Percentiles rank a stretch among this genome's conserved stretches.
These are phyloP conservation scores for Blastomyces gilchristii DNA, from an alignment of 2,329 filamentous ascomycete genomes.

Conservation along the genomic window DNA sequence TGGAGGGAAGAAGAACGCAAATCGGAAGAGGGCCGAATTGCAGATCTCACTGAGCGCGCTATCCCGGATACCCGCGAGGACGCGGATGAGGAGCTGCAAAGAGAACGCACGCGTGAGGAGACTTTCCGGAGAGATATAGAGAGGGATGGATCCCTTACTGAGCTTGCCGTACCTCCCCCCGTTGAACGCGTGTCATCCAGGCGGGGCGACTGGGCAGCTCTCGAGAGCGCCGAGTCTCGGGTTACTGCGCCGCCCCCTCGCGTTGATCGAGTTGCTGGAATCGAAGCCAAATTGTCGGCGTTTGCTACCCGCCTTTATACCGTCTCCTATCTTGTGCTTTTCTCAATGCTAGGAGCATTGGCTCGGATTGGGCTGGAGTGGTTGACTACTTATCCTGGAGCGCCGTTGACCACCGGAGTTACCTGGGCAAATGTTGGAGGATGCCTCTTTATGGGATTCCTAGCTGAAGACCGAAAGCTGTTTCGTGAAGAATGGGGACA, in stretches of 20 bases:
- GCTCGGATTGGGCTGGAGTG: constrained; percentile 71
- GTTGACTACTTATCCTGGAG: constrained; percentile 67
- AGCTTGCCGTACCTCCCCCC: constrained; percentile 31
- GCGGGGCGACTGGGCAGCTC: constrained; percentile 31
- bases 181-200: constrained; percentile 32
- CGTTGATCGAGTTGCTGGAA: constrained; percentile 10
- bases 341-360: constrained; percentile 74
- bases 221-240: constrained; percentile 23
- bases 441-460: constrained; percentile 73
- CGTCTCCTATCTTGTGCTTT: constrained; percentile 72
- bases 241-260: constrained; percentile 15
- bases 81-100: constrained; percentile 6
- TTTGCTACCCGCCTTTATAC: constrained; percentile 55
- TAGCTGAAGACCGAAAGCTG: constrained; percentile 65
- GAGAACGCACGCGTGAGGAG: constrained; percentile 9
- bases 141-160: constrained; percentile 17
- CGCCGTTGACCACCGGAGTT: constrained; percentile 62
- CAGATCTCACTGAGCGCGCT: constrained; percentile 3
- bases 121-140: constrained; percentile 5
- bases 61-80: constrained; percentile 1
- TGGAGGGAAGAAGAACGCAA: not conserved
- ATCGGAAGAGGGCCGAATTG: not conserved
- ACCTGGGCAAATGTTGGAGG: constrained; percentile 85
- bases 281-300: constrained; percentile 34
- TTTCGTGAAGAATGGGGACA: constrained; percentile 59